phyloP scores from a whole-genome alignment of 495 filamentous ascomycete genomes.

The Neurospora sp. region DNA sequence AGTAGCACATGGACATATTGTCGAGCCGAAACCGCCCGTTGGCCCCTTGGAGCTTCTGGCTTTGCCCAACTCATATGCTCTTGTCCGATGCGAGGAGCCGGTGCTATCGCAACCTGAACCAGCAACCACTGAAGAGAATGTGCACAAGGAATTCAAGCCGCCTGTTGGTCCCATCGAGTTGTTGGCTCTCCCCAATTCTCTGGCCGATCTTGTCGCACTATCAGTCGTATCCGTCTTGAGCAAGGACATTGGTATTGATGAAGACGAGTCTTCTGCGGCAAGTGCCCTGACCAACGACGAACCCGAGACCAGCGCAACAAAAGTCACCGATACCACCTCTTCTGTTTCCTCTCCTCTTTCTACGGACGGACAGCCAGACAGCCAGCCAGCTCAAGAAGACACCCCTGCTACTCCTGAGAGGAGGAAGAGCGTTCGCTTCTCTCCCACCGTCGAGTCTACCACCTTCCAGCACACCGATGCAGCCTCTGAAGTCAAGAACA shows the following conservation, averaged over 20 bases:
- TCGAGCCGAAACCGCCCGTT: slow-evolving; percentile 12
- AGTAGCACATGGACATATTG: not conserved
- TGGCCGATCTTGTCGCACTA: slow-evolving; percentile 7
- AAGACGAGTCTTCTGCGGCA: not conserved
- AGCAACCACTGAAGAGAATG: not conserved
- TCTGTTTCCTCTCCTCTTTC: not conserved
- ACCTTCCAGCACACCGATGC: slow-evolving; percentile 38
- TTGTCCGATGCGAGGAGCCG: not conserved
- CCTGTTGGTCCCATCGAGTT: slow-evolving; percentile 22
- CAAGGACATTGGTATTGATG: not conserved
- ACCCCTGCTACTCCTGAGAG: slow-evolving; percentile 18
- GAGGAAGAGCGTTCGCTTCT: slow-evolving; percentile 55
- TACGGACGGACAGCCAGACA: not conserved
- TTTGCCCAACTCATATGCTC: slow-evolving; percentile 12
- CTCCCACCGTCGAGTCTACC: slow-evolving; percentile 47
- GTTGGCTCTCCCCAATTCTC: slow-evolving; percentile 21
- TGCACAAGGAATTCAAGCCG: slow-evolving; percentile 1
- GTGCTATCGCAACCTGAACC: not conserved
- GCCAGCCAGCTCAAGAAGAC: not conserved
- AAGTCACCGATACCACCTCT: not conserved
- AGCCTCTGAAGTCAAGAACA: not conserved
- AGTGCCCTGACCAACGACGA: not conserved
- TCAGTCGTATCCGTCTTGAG: slow-evolving; percentile 3
- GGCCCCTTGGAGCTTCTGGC: slow-evolving; percentile 19
- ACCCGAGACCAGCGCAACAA: not conserved